Evolutionary conservation across 2,329 filamentous ascomycete species (phyloP).

Genomic region (Penicillium aurantiogriseum): DNA sequence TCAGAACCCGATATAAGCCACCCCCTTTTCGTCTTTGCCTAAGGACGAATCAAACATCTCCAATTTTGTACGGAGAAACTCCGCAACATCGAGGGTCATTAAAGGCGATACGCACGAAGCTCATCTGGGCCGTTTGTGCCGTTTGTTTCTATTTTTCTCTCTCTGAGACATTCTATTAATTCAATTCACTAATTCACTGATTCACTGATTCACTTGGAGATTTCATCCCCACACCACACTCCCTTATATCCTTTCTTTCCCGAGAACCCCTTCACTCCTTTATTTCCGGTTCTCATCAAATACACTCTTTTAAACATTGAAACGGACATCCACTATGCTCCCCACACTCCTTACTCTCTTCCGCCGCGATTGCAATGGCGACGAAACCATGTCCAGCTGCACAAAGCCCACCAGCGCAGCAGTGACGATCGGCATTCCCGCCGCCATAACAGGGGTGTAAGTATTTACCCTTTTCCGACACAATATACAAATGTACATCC

Average conservation of each 20-base stretch:
- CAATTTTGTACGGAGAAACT: neutral
- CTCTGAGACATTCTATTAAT: neutral
- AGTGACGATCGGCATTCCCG: conserved; percentile 8
- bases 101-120: neutral
- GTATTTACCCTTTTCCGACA: neutral
- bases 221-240: neutral
- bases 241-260: neutral
- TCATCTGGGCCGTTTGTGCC: neutral
- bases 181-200: no score
- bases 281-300: neutral
- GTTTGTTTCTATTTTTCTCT: neutral
- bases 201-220: no score
- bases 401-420: conserved; percentile 9
- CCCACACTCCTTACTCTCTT: conserved; percentile 6
- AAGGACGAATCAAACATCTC: neutral
- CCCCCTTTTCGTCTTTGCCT: conserved; percentile 7
- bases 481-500: neutral
- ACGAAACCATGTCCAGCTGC: conserved; percentile 8
- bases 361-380: conserved; percentile 8
- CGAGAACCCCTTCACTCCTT: conserved; percentile 2
- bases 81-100: neutral
- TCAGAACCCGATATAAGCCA: neutral
- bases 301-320: neutral
- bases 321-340: neutral
- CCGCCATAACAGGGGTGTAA: conserved; percentile 8